Conservation (phyloP, 345 rosid genomes). For the Lepidium aucheri region DNA sequence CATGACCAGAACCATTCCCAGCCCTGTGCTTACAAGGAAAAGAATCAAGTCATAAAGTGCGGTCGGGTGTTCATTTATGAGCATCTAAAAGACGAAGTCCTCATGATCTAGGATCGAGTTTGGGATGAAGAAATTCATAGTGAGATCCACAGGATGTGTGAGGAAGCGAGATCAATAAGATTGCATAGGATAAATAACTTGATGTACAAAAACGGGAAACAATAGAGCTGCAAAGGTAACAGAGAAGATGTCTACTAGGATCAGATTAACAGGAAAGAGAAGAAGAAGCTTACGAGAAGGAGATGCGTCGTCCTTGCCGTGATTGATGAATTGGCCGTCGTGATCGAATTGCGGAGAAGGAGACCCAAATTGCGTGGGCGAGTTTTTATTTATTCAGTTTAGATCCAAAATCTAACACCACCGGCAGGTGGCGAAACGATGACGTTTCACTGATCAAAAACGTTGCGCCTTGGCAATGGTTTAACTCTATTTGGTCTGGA, state of each 20-base stretch:
- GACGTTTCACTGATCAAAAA: not conserved
- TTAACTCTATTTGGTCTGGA: not conserved
- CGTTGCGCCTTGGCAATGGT: not conserved
- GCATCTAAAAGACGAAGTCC: not conserved
- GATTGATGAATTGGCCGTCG: not conserved
- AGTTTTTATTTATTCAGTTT: not conserved
- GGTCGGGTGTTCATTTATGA: not conserved
- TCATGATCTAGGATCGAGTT: not conserved
- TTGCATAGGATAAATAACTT: not conserved
- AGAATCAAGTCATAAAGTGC: not conserved
- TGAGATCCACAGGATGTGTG: not conserved
- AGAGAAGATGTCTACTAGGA: not conserved
- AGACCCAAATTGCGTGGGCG: not conserved
- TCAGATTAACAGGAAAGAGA: not conserved
- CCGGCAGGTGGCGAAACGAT: constrained; percentile 1
- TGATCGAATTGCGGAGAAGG: constrained; percentile 4
- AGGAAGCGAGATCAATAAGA: not conserved
- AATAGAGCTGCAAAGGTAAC: not conserved
- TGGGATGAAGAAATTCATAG: not conserved
- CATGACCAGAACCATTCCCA: constrained; percentile 20
- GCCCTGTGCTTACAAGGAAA: constrained; percentile 25
- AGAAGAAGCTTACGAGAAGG: not conserved
- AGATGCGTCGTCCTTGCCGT: constrained; percentile 2
- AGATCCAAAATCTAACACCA: constrained; percentile 3
- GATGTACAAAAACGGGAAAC: not conserved